A percentile compares a stretch with the other conserved stretches of the same genome.
phyloP scores from a whole-genome alignment of 1,139 yeast genomes.

The Magnusiomyces tetraspermus region DNA sequence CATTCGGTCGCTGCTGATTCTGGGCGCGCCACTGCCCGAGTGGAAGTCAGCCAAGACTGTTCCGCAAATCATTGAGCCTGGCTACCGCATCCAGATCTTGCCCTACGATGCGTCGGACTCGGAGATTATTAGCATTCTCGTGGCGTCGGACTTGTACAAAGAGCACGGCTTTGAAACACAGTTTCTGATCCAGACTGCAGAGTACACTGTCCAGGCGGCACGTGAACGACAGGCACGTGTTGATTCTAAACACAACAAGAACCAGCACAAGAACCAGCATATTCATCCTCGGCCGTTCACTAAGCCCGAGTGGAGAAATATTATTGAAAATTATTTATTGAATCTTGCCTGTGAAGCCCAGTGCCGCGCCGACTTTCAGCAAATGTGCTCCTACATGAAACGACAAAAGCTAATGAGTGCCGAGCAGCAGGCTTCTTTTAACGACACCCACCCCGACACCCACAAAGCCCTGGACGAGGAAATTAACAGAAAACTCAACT shows the following conservation, averaged over 20 bases:
- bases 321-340: conserved; percentile 53
- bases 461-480: background rate
- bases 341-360: conserved; percentile 63
- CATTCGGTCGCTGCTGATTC: conserved; percentile 49
- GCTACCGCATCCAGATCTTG: conserved; percentile 38
- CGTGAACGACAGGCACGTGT: conserved; percentile 39
- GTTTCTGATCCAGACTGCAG: conserved; percentile 49
- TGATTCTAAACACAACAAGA: conserved; percentile 17
- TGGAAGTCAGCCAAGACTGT: conserved; percentile 39
- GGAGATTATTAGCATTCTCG: conserved; percentile 40
- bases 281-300: conserved; percentile 18
- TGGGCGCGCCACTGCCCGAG: conserved; percentile 40
- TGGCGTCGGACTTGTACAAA: conserved; percentile 46
- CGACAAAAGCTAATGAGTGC: conserved; percentile 29
- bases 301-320: conserved; percentile 57
- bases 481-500: background rate
- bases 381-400: conserved; percentile 36
- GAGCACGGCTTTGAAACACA: conserved; percentile 47
- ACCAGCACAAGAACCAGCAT: conserved; percentile 1
- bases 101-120: conserved; percentile 45
- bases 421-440: conserved; percentile 20
- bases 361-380: conserved; percentile 50
- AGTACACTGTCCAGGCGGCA: conserved; percentile 49
- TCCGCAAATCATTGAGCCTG: conserved; percentile 39
- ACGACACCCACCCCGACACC: conserved; percentile 5